Evolutionary conservation across 2,329 filamentous ascomycete species (phyloP).

Genomic region (Fusarium chaquense): DNA sequence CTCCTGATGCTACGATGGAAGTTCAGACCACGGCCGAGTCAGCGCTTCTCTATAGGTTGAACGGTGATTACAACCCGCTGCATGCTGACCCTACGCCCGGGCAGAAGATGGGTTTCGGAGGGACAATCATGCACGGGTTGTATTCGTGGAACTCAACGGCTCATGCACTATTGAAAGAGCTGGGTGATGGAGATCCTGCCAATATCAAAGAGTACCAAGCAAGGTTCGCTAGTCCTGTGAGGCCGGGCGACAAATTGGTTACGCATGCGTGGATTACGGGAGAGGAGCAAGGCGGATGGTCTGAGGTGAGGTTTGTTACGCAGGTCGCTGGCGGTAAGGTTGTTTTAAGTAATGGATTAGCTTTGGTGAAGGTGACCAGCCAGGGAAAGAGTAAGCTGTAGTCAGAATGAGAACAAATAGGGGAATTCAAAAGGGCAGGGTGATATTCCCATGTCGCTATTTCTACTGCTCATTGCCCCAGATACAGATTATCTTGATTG

Average conservation of each 20-base stretch:
- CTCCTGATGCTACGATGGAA: slow-evolving; percentile 54
- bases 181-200: slow-evolving; percentile 56
- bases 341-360: slow-evolving; percentile 17
- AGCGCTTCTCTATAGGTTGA: slow-evolving; percentile 58
- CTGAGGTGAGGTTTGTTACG: slow-evolving; percentile 15
- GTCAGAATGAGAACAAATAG: neutral
- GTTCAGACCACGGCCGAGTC: slow-evolving; percentile 55
- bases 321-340: slow-evolving; percentile 10
- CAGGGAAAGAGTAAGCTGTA: slow-evolving; percentile 4
- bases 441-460: too few relatives aligned
- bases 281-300: neutral
- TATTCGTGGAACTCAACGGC: slow-evolving; percentile 62
- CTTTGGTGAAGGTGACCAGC: neutral
- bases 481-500: too few relatives aligned
- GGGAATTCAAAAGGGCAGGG: too few relatives aligned
- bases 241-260: slow-evolving; percentile 59
- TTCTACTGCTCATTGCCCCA: too few relatives aligned
- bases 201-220: slow-evolving; percentile 59
- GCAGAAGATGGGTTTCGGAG: slow-evolving; percentile 58
- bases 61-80: slow-evolving; percentile 63
- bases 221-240: slow-evolving; percentile 60
- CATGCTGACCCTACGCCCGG: slow-evolving; percentile 59
- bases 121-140: slow-evolving; percentile 60
- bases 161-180: slow-evolving; percentile 55
- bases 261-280: slow-evolving; percentile 58